phyloP scores from a whole-genome alignment of 2,329 filamentous ascomycete species.

The Pestalotiopsis fici region DNA sequence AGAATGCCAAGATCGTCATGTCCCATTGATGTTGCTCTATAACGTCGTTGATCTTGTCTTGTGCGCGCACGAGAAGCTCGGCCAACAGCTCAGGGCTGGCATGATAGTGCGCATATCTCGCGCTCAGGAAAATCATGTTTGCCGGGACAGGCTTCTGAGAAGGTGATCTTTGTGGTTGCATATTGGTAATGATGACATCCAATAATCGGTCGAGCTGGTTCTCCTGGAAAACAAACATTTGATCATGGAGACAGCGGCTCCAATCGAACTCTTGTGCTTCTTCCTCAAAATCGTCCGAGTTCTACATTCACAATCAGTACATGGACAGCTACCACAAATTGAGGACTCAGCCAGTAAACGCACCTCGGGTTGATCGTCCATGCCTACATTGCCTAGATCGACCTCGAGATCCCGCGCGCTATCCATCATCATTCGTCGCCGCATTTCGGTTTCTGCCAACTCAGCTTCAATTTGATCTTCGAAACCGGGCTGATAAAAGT shows the following conservation, averaged over 20 bases:
- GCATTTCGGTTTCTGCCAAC: slow-evolving; percentile 94
- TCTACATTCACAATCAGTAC: slow-evolving; percentile 37
- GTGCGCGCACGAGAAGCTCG: slow-evolving; percentile 79
- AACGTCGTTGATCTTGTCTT: slow-evolving; percentile 95
- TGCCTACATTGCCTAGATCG: slow-evolving; percentile 89
- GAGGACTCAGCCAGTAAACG: slow-evolving; percentile 26
- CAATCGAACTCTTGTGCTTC: slow-evolving; percentile 95
- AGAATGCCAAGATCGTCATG: slow-evolving; percentile 98
- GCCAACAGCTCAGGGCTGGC: slow-evolving; percentile 82
- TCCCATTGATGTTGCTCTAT: slow-evolving; percentile 98
- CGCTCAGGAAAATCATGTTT: slow-evolving; percentile 94
- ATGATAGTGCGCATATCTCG: slow-evolving; percentile 95
- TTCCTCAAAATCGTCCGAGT: slow-evolving; percentile 79
- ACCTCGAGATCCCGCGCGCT: slow-evolving; percentile 96
- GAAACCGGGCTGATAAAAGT: slow-evolving; percentile 93
- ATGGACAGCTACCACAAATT: slow-evolving; percentile 23
- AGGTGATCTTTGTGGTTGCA: slow-evolving; percentile 93
- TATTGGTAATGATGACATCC: slow-evolving; percentile 94
- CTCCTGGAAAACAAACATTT: slow-evolving; percentile 99
- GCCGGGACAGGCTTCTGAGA: slow-evolving; percentile 98
- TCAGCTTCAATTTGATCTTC: slow-evolving; percentile 97
- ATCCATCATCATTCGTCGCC: slow-evolving; percentile 98
- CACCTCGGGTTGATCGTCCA: slow-evolving; percentile 94
- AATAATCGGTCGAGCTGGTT: slow-evolving; percentile 88
- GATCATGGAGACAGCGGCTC: slow-evolving; percentile 91